Evolutionary conservation across 306 rosid species (phyloP).

Genomic region (Dryas drummondii): DNA sequence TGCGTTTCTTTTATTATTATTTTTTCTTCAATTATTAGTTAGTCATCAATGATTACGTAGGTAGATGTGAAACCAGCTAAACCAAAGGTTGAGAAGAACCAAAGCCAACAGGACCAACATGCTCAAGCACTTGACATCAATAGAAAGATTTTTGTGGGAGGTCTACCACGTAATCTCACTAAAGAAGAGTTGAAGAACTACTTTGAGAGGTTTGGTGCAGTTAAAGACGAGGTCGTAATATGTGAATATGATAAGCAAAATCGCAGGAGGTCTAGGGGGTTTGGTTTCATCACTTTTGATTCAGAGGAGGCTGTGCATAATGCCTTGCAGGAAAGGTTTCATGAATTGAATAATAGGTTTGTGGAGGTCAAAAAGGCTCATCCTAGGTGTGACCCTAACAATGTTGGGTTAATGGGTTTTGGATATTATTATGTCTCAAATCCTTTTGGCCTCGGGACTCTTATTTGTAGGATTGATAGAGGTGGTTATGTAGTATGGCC

Average conservation of each 20-base stretch:
- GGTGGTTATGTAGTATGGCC: too few species aligned
- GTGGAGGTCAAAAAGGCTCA: conserved; percentile 19
- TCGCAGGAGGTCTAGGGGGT: background rate
- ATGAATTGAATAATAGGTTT: background rate
- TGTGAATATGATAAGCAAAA: background rate
- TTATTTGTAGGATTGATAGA: too few species aligned
- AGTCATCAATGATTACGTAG: background rate
- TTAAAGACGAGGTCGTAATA: background rate
- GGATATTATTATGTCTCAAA: too few species aligned
- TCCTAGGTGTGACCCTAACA: background rate
- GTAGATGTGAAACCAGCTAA: background rate
- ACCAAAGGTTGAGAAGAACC: background rate
- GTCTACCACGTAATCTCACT: conserved; percentile 9
- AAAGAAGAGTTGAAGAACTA: conserved; percentile 10
- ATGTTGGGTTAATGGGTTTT: background rate
- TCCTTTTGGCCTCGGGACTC: too few species aligned
- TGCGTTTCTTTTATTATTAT: background rate
- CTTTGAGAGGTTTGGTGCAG: conserved; percentile 11
- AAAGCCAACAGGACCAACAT: background rate
- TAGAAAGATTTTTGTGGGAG: conserved; percentile 19
- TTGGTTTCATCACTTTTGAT: conserved; percentile 19
- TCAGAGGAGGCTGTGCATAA: background rate
- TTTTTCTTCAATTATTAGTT: too few species aligned
- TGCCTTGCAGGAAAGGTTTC: background rate
- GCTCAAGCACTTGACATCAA: background rate